Base-by-base conservation (phyloP, 768 basidiomycete genomes). In the Tephrocybe sp. region DNA sequence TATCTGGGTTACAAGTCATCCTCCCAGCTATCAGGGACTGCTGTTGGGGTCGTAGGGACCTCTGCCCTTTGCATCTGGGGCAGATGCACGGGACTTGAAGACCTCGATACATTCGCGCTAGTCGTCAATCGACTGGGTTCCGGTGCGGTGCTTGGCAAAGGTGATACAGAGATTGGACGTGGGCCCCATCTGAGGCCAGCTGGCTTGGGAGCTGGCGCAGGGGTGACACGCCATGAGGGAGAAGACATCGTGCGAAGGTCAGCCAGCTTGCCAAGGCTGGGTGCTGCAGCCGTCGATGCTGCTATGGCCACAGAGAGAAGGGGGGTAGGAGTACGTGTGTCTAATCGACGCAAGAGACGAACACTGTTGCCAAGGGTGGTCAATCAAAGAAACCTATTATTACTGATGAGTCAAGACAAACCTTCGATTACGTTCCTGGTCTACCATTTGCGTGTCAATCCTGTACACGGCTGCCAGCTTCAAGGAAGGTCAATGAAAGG, bases 361-460 rank as follows among this genome's bases (percentile, higher is more conserved):
- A 96, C 87, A 57, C 91, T 53, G 36, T 23, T 30, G 30, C 16
- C 20, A 8, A 10, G 20, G n/a, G 19, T 31, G 46, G 20, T 49
- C 42, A 33, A 45, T 30, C 32, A 13, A 32, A 5, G 32, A 16
- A 33, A 34, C 42, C 35, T 22, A 26, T 30, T 13, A 43, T 49
- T 3, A 33, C n/a, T 12, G 51, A 9, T 4, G 23, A 47, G 23
- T 49, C 9, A 17, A 16, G 35, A 8, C 67, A 17, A 16, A 81
- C 80, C 78, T 84, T 42, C 91, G 75, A 61, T 89, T 79, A 0
- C 96, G 96, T 59, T 97, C 96, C 60, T 89, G 88, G 64, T 98
- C 96, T 16, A 99, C 82, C 73, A 93, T 83, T 58, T 89, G 82
- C 0, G 87, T 83, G 53, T 91, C 87, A 64, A 98, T 82, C 16